Conservation (phyloP, 1,284 basidiomycete genomes). For the Cryptococcus jaspeensis region DNA sequence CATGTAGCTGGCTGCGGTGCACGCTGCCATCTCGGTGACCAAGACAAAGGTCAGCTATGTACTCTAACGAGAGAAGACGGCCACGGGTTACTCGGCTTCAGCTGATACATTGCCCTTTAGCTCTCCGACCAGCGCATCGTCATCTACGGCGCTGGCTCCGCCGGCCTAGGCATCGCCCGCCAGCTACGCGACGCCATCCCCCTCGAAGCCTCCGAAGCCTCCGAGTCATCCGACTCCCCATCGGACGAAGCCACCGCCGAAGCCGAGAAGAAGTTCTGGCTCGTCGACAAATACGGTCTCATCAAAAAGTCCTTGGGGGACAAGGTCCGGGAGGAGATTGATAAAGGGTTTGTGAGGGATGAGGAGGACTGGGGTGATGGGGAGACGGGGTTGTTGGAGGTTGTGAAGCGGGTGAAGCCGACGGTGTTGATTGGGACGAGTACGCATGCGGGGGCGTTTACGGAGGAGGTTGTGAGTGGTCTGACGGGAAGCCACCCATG, state of each 20-base stretch:
- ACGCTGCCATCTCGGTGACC: slow-evolving; percentile 71
- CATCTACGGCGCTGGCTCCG: slow-evolving; percentile 76
- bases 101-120: slow-evolving; percentile 54
- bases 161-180: slow-evolving; percentile 70
- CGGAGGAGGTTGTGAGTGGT: slow-evolving; percentile 59
- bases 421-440: slow-evolving; percentile 80
- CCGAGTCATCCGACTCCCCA: background rate
- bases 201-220: slow-evolving; percentile 51
- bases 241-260: slow-evolving; percentile 46
- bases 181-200: slow-evolving; percentile 68
- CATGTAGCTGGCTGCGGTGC: slow-evolving; percentile 58
- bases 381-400: slow-evolving; percentile 62
- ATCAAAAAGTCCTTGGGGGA: slow-evolving; percentile 53
- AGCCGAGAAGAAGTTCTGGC: slow-evolving; percentile 66
- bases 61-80: too few species aligned
- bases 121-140: slow-evolving; percentile 73
- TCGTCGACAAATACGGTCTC: slow-evolving; percentile 54
- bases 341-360: slow-evolving; percentile 59
- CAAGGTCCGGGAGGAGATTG: slow-evolving; percentile 58
- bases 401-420: slow-evolving; percentile 65
- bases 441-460: slow-evolving; percentile 76
- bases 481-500: too few species aligned
- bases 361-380: slow-evolving; percentile 52
- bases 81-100: too few species aligned
- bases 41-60: slow-evolving; percentile 53